phyloP scores from a whole-genome alignment of 306 rosid species.

The Lathyrus sativus region DNA sequence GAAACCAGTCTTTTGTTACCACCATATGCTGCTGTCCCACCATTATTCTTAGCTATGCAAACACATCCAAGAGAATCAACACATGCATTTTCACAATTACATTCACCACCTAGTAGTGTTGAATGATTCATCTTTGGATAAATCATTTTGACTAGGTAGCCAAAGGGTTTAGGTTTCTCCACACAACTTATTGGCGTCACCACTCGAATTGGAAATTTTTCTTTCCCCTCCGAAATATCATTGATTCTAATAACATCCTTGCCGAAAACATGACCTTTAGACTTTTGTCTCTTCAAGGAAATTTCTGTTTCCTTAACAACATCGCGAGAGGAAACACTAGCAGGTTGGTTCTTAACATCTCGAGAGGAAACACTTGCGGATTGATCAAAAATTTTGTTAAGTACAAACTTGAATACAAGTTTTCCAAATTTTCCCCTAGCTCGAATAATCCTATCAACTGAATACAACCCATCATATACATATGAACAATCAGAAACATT shows the following conservation, averaged over 20 bases:
- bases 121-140: conserved; percentile 7
- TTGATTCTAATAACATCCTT: conserved; percentile 6
- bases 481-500: background rate
- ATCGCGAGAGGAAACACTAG: background rate
- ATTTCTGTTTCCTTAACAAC: background rate
- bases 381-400: conserved; percentile 35
- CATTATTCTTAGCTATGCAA: conserved; percentile 45
- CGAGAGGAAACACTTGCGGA: background rate
- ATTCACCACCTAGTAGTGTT: background rate
- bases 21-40: conserved; percentile 32
- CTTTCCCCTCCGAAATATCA: conserved; percentile 48
- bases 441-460: conserved; percentile 24
- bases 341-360: background rate
- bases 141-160: conserved; percentile 16
- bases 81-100: conserved; percentile 39
- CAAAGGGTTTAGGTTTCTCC: conserved; percentile 17
- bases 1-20: conserved; percentile 1
- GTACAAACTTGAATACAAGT: conserved; percentile 41
- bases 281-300: background rate
- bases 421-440: conserved; percentile 42
- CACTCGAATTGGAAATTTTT: conserved; percentile 40
- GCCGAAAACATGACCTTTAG: background rate
- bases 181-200: conserved; percentile 10
- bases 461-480: conserved; percentile 49
- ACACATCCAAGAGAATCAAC: conserved; percentile 23